Conservation (phyloP, 768 basidiomycete genomes). For the Rhizopogon roseolus region DNA sequence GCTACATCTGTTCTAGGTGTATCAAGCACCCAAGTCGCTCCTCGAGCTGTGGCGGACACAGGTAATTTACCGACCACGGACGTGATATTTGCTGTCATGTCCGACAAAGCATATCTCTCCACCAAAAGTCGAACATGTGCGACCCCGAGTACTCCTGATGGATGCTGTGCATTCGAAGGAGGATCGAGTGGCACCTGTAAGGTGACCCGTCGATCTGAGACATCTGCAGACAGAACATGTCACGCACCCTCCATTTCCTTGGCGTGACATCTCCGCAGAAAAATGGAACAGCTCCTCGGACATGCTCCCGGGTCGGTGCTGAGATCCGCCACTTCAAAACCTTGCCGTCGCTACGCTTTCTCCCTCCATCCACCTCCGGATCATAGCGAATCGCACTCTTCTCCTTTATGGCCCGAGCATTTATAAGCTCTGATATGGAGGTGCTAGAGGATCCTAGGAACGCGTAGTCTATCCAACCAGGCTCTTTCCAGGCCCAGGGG, state of each 20-base stretch:
- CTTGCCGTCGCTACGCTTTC: conserved; percentile 50
- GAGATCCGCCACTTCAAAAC: conserved; percentile 57
- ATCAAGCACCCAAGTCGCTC: conserved; percentile 39
- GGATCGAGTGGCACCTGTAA: conserved; percentile 47
- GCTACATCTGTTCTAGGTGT: conserved; percentile 20
- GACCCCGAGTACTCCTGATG: conserved; percentile 45
- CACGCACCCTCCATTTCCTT: conserved; percentile 49
- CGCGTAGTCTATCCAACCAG: conserved; percentile 68
- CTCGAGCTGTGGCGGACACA: conserved; percentile 16
- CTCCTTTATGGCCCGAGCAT: conserved; percentile 39
- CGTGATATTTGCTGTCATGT: conserved; percentile 35
- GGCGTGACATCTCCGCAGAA: conserved; percentile 74
- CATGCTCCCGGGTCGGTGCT: conserved; percentile 23
- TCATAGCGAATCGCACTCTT: conserved; percentile 38
- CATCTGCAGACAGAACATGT: neutral
- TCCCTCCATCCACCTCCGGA: conserved; percentile 46
- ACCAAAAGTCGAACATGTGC: conserved; percentile 45
- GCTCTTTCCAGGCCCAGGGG: conserved; percentile 48
- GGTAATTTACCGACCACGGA: conserved; percentile 45
- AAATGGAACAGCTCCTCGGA: conserved; percentile 48
- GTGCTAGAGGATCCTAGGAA: conserved; percentile 50
- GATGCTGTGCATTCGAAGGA: conserved; percentile 43
- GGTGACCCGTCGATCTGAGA: neutral
- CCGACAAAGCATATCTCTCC: conserved; percentile 20
- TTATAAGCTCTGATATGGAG: conserved; percentile 48